Percentiles rank a stretch among this genome's conserved stretches.
phyloP scores from a whole-genome alignment of 2,329 filamentous ascomycete genomes.

The Fusarium beomiforme region DNA sequence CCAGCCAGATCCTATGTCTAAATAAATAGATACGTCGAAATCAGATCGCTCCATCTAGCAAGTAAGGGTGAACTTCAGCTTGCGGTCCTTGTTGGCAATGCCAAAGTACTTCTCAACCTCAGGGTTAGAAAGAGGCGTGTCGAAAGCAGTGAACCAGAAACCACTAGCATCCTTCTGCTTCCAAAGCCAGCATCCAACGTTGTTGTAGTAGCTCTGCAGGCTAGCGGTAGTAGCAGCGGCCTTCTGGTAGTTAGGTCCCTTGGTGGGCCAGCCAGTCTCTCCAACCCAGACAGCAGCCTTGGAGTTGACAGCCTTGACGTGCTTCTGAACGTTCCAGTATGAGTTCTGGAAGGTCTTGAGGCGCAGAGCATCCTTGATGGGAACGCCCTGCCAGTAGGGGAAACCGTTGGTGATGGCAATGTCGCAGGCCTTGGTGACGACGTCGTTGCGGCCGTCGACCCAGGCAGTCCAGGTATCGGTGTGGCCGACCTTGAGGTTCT shows the following conservation, averaged over 20 bases:
- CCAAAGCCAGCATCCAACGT: conserved; percentile 38
- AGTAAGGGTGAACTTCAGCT: conserved; percentile 37
- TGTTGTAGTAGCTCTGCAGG: conserved; percentile 37
- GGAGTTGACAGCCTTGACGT: conserved; percentile 33
- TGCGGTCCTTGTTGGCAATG: conserved; percentile 35
- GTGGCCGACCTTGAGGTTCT: conserved; percentile 40
- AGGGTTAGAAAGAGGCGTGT: conserved; percentile 21
- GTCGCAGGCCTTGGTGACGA: conserved; percentile 38
- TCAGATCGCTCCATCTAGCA: conserved; percentile 13
- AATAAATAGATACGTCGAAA: neutral
- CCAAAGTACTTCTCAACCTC: conserved; percentile 42
- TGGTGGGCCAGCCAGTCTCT: conserved; percentile 38
- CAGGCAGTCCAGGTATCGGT: conserved; percentile 41
- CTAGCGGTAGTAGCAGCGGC: conserved; percentile 20
- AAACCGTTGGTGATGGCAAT: conserved; percentile 41
- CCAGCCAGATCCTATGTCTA: neutral
- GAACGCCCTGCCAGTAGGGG: conserved; percentile 39
- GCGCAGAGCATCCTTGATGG: conserved; percentile 38
- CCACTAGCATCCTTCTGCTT: conserved; percentile 25
- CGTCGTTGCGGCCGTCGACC: conserved; percentile 39
- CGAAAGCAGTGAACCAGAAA: conserved; percentile 42
- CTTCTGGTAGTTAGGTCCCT: conserved; percentile 33
- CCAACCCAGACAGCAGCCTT: conserved; percentile 37
- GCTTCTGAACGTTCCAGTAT: conserved; percentile 31
- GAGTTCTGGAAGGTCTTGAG: conserved; percentile 41